Evolutionary conservation across 805 yeast species (phyloP), one percentile per base, ranked within the genome.

Genomic region (Candida sonorensis): DNA sequence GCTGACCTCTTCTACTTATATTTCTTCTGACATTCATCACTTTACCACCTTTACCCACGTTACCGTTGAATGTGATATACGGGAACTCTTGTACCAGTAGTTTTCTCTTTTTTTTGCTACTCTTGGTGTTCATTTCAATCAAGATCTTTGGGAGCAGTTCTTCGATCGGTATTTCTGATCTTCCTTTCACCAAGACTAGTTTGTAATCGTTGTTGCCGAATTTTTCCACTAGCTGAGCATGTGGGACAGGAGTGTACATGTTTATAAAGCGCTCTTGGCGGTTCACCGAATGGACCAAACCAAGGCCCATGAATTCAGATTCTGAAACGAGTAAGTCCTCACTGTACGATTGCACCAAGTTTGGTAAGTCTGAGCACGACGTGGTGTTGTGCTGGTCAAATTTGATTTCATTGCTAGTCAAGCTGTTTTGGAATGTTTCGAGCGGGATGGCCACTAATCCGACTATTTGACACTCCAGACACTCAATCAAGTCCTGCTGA

Each of bases 201-300:
- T 60, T 38, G 39, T 48, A 45, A 1, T 46, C 52, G 4, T 49
- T 49, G 11, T 57, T 44, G 0, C 27, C 21, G 15, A 49, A 35
- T 7, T 27, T 25, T 7, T 42, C 13, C 1, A 49, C 22, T 2
- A 60, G 10, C 2, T 29, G 13, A 1, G 33, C 12, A 2, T 30
- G 24, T 8, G 46, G 40, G 1, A 44, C 30, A 0, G 85, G 86
- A 0, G 81, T 57, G 44, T 81, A 77, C 1, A 85, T 31, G 36
- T 81, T 76, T 27, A 82, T 45, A 11, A 58, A 40, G 8, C 59
- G 47, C 1, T 55, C 46, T 0, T 38, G 35, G 0, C 40, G 36
- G 42, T 78, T 69, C 10, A 84, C 55, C 1, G 90, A 80, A 48
- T 86, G 95, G 0, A 85, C 63, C 30, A 84, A 59, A 1, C 72